These are phyloP conservation scores for Forsythia suspensa DNA, from an alignment of 257 asterid genomes.

Conservation along the genomic window DNA sequence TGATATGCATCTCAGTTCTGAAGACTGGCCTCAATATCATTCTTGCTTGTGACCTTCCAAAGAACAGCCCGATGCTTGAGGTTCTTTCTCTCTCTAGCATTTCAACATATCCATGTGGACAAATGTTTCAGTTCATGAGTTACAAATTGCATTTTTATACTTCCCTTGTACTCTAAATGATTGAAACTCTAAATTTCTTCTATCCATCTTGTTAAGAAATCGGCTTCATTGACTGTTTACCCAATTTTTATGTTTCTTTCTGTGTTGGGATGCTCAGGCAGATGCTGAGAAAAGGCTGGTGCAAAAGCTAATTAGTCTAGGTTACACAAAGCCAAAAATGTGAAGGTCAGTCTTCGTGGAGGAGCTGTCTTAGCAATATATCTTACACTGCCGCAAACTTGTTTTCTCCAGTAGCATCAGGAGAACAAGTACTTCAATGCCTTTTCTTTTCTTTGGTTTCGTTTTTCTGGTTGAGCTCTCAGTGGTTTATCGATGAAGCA, in stretches of 20 bases:
- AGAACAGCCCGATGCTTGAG: constrained; percentile 87
- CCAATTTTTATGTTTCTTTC: background rate
- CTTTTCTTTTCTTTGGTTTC: background rate
- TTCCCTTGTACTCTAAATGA: background rate
- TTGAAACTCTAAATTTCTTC: background rate
- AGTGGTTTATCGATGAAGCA: background rate
- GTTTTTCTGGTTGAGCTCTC: constrained; percentile 15
- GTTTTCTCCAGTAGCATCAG: constrained; percentile 3
- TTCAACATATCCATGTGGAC: background rate
- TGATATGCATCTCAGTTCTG: constrained; percentile 47
- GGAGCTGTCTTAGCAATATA: background rate
- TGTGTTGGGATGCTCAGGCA: constrained; percentile 48
- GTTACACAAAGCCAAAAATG: constrained; percentile 50
- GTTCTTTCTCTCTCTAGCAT: constrained; percentile 33
- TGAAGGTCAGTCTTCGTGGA: constrained; percentile 23
- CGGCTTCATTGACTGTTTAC: background rate
- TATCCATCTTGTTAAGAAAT: background rate
- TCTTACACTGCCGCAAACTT: background rate
- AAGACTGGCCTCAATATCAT: constrained; percentile 79
- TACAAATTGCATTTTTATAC: background rate
- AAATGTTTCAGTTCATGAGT: background rate
- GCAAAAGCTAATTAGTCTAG: constrained; percentile 69
- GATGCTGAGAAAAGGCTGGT: constrained; percentile 79
- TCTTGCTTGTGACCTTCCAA: constrained; percentile 83
- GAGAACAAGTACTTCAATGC: background rate